Conservation (phyloP, 441 rosid species). For the Biscutella laevigata region DNA sequence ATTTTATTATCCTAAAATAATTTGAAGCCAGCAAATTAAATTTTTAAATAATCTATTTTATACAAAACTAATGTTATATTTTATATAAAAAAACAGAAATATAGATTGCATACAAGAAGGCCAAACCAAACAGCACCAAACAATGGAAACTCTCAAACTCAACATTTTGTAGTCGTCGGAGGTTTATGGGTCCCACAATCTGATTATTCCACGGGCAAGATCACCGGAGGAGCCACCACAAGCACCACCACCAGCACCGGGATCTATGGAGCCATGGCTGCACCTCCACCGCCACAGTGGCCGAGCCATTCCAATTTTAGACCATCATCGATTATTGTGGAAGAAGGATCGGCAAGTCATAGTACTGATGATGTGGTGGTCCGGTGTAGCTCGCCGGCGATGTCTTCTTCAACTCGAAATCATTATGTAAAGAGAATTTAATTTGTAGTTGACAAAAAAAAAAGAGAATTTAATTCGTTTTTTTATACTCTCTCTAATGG, state of each 20-base stretch:
- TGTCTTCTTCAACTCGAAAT: conserved; percentile 29
- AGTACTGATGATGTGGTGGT: conserved; percentile 11
- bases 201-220: conserved; percentile 32
- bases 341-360: conserved; percentile 22
- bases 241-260: conserved; percentile 18
- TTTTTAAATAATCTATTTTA: neutral
- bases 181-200: conserved; percentile 80
- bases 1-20: too few relatives aligned
- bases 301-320: conserved; percentile 19
- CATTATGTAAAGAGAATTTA: conserved; percentile 9
- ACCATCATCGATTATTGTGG: conserved; percentile 16
- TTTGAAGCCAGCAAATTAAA: too few relatives aligned
- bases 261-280: conserved; percentile 21
- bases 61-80: neutral
- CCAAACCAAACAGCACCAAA: conserved; percentile 44
- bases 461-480: too few relatives aligned
- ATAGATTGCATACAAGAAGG: conserved; percentile 73
- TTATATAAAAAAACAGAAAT: conserved; percentile 48
- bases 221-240: conserved; percentile 30
- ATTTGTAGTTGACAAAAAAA: too few relatives aligned
- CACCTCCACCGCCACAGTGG: conserved; percentile 26
- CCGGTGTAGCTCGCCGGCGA: conserved; percentile 26
- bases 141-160: conserved; percentile 44
- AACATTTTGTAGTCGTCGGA: conserved; percentile 79
- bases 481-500: too few relatives aligned